Percentiles rank a stretch among this genome's conserved stretches.
Conservation (phyloP, 129 eudicot genomes). For the Cynara cardunculus region DNA sequence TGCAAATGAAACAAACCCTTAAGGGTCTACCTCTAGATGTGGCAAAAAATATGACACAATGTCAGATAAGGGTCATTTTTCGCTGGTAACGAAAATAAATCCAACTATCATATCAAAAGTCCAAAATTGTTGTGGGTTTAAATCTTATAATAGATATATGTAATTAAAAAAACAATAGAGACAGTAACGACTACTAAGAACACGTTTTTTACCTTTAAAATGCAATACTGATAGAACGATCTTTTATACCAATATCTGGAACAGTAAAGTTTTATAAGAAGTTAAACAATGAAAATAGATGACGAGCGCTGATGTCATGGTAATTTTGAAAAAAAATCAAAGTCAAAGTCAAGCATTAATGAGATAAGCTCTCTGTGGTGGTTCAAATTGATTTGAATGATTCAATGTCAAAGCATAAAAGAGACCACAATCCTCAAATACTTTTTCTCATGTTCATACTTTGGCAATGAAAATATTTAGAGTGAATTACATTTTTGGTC, state of each 20-base stretch:
- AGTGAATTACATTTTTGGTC: too few relatives aligned
- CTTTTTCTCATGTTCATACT: constrained; percentile 12
- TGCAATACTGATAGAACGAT: not conserved
- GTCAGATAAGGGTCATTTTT: not conserved
- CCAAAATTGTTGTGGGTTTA: not conserved
- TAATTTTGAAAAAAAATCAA: not conserved
- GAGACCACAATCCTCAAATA: not conserved
- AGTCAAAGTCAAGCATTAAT: constrained; percentile 18
- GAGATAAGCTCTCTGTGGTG: constrained; percentile 6
- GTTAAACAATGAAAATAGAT: too few relatives aligned
- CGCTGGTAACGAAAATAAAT: not conserved
- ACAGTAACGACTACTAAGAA: not conserved
- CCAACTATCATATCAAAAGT: not conserved
- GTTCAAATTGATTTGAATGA: constrained; percentile 9
- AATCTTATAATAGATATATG: not conserved
- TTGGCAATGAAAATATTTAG: too few relatives aligned
- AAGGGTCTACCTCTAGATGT: not conserved
- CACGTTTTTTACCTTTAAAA: not conserved
- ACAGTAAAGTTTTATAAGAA: too few relatives aligned
- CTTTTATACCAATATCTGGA: too few relatives aligned
- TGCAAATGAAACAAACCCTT: too few relatives aligned
- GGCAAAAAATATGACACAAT: not conserved
- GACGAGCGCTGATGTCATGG: too few relatives aligned
- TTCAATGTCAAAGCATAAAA: constrained; percentile 6
- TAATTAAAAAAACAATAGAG: not conserved